Conservation (phyloP, 1,139 yeast genomes). For the Kurtzmaniella quercitrusa region DNA sequence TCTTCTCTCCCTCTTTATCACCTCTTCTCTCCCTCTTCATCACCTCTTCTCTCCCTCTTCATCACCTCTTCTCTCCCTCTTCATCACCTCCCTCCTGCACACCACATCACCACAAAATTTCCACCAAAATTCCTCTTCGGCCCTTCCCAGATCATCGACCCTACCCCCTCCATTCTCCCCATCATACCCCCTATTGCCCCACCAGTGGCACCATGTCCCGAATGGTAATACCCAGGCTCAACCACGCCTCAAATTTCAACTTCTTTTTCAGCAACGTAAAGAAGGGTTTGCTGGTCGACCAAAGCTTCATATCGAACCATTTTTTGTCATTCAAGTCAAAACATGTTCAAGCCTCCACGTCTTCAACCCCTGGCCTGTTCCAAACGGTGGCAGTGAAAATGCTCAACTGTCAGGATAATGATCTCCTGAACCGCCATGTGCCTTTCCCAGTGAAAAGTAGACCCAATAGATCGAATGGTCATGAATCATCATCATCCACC, state of each 20-base stretch:
- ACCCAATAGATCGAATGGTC: slow-evolving; percentile 10
- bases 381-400: slow-evolving; percentile 24
- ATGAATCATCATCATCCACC: neutral
- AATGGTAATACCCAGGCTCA: slow-evolving; percentile 24
- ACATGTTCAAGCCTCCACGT: neutral
- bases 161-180: neutral
- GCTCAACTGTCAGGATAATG: slow-evolving; percentile 33
- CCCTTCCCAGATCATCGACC: neutral
- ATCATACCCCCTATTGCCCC: neutral
- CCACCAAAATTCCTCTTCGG: neutral
- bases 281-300: slow-evolving; percentile 25
- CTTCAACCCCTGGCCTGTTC: neutral
- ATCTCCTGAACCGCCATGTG: slow-evolving; percentile 20
- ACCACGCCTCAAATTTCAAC: slow-evolving; percentile 29
- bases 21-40: neutral
- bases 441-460: slow-evolving; percentile 58
- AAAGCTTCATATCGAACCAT: slow-evolving; percentile 35
- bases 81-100: neutral
- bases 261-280: slow-evolving; percentile 39
- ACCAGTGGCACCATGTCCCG: slow-evolving; percentile 16
- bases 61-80: neutral
- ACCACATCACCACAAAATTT: neutral
- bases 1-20: too few relatives aligned
- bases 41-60: neutral
- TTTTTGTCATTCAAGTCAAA: slow-evolving; percentile 5